Percentiles rank a stretch among this genome's conserved stretches.
Conservation (phyloP, 495 filamentous ascomycete species). For the Cercophora scortea region DNA sequence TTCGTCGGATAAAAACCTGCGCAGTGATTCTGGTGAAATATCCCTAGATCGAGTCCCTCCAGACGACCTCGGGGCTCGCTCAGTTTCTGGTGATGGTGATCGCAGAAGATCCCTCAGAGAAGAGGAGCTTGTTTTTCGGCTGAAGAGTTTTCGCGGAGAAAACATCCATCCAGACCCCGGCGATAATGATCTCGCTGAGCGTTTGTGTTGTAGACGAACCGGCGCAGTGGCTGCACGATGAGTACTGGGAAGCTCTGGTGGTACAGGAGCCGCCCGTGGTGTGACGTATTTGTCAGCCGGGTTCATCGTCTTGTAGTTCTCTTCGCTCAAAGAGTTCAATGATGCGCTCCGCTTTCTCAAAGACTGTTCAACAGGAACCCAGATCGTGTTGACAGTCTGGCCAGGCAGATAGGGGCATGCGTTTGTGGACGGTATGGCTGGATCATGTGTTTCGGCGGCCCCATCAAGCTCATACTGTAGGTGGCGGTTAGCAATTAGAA, state of each 20-base stretch:
- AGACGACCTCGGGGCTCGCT: constrained; percentile 24
- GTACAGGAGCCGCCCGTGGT: constrained; percentile 51
- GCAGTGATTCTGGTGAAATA: constrained; percentile 40
- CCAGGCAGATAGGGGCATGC: constrained; percentile 82
- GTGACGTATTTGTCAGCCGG: constrained; percentile 67
- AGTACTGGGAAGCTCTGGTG: constrained; percentile 32
- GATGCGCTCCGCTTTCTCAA: constrained; percentile 43
- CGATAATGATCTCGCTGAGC: constrained; percentile 40
- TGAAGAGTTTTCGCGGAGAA: constrained; percentile 34
- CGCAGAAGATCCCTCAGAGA: constrained; percentile 14
- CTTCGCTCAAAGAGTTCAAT: constrained; percentile 37
- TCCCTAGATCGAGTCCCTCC: constrained; percentile 35
- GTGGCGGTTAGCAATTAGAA: constrained; percentile 12
- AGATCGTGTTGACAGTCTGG: constrained; percentile 74
- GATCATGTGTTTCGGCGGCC: constrained; percentile 64
- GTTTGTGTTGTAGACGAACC: constrained; percentile 38
- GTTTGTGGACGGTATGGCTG: constrained; percentile 60
- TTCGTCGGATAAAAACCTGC: constrained; percentile 35
- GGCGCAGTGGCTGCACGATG: constrained; percentile 50
- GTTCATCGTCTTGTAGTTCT: constrained; percentile 64
- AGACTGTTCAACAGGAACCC: constrained; percentile 64
- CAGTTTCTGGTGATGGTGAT: constrained; percentile 11
- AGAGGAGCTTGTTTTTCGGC: constrained; percentile 25
- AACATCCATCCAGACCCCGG: constrained; percentile 36
- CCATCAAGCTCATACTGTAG: constrained; percentile 71